A percentile compares a stretch with the other conserved stretches of the same genome.
phyloP scores from a whole-genome alignment of 2,329 filamentous ascomycete genomes.

The Aspergillus ruber region DNA sequence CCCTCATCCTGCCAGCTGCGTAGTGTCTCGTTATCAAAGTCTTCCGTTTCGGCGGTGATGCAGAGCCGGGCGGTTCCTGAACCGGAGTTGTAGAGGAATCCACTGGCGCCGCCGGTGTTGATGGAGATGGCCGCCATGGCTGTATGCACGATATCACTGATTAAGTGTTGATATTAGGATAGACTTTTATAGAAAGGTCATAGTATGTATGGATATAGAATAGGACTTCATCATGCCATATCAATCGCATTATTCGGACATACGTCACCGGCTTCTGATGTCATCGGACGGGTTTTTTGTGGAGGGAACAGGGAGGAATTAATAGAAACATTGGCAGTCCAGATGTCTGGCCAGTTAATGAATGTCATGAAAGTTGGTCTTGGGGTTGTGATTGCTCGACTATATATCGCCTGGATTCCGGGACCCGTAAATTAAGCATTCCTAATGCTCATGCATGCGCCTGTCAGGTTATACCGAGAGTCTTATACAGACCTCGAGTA shows the following conservation, averaged over 20 bases:
- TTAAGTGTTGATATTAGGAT: not conserved
- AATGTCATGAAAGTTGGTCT: too few species aligned
- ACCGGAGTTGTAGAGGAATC: constrained; percentile 30
- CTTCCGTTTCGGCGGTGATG: constrained; percentile 27
- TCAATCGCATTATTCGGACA: not conserved
- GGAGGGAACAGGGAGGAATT: too few species aligned
- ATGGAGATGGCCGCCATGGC: constrained; percentile 29
- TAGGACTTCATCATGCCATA: not conserved
- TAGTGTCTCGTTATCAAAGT: constrained; percentile 50
- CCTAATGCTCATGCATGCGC: too few species aligned
- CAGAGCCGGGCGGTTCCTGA: constrained; percentile 27
- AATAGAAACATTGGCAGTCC: too few species aligned
- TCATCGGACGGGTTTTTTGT: not conserved
- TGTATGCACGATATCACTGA: not conserved
- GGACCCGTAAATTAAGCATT: too few species aligned
- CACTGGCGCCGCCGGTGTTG: constrained; percentile 24
- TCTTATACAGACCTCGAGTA: too few species aligned
- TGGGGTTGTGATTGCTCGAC: too few species aligned
- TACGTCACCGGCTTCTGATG: not conserved
- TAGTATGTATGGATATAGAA: not conserved
- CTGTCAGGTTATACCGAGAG: too few species aligned
- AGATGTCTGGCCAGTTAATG: too few species aligned
- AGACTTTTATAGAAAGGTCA: not conserved
- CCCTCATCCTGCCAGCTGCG: constrained; percentile 55
- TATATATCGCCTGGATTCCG: too few species aligned